Evolutionary conservation across 169 alveolate species (phyloP), one percentile per base, ranked within the genome.

Genomic region (Plasmodium malariae): DNA sequence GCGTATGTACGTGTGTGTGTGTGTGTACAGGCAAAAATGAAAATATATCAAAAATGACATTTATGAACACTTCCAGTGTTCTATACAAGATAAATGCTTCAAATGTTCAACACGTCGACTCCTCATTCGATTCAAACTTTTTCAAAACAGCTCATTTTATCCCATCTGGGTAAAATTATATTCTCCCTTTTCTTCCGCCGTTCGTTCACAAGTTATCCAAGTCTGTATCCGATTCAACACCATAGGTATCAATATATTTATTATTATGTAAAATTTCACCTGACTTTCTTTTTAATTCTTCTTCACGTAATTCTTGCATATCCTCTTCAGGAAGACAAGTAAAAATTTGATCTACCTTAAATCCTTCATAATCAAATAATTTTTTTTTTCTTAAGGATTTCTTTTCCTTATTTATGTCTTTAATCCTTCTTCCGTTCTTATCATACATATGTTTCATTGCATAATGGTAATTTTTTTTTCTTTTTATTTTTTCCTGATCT

Each of bases 401-500:
- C 30, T 30, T 51, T 51, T 83, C 91, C 7, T 83, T 83, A 60
- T 83, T 83, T 3, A 83, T 83, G 0, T 83, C 86, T 59, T 83
- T 83, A 34, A 83, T 83, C 37, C 91, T 24, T 55, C 73, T 68
- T 68, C 91, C 91, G 45, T 68, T 83, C 2, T 67, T 68, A 36
- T 83, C 91, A 68, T 37, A 83, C 86, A 49, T 83, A 72, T 83
- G 91, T 40, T 83, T 83, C 72, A 83, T 54, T 9, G 91, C 91
- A 51, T 83, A 83, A 9, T 83, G 91, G 43, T 83, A 83, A 70
- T 83, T 83, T 36, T 83, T 83, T 59, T 17, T 83, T 43, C 91
- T 55, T 62, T 83, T 83, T 37, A 83, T 43, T 83, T 83, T 73
- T 55, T 83, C 68, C 28, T 83, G 91, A 72, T 83, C 62, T 6